phyloP scores from a whole-genome alignment of 805 yeast species.

The Saccharomycopsis sp. region DNA sequence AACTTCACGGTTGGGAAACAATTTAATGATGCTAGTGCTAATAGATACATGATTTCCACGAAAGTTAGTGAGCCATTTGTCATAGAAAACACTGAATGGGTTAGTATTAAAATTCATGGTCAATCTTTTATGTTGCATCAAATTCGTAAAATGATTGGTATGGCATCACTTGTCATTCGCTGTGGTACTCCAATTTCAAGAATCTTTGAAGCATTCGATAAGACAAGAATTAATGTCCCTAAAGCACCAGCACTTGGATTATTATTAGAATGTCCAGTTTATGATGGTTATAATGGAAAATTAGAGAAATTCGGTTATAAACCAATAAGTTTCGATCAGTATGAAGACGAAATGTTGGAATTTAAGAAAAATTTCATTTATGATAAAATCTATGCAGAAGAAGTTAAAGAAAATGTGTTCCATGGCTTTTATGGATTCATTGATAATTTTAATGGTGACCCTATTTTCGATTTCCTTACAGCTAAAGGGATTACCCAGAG shows the following conservation, averaged over 20 bases:
- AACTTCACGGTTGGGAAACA: conserved; percentile 79
- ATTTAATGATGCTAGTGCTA: conserved; percentile 79
- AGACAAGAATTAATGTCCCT: conserved; percentile 78
- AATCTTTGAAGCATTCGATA: conserved; percentile 69
- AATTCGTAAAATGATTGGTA: conserved; percentile 95
- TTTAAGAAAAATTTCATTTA: conserved; percentile 87
- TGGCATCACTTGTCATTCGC: conserved; percentile 82
- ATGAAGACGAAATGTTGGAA: conserved; percentile 63
- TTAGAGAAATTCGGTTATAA: conserved; percentile 73
- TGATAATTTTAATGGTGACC: conserved; percentile 69
- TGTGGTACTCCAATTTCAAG: conserved; percentile 77
- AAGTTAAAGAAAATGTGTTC: conserved; percentile 78
- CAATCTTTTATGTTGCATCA: conserved; percentile 98
- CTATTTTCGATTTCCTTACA: conserved; percentile 46
- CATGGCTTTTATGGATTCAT: conserved; percentile 88
- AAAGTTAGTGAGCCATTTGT: conserved; percentile 83
- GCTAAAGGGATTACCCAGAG: conserved; percentile 20
- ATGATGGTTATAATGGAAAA: conserved; percentile 72
- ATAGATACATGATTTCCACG: conserved; percentile 72
- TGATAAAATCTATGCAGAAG: conserved; percentile 88
- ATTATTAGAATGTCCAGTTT: conserved; percentile 85
- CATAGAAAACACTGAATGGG: conserved; percentile 93
- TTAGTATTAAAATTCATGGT: conserved; percentile 92
- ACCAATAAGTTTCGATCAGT: conserved; percentile 59
- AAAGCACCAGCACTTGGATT: conserved; percentile 96